Base-by-base conservation (phyloP, 305 asterid genomes). In the Vinca major region DNA sequence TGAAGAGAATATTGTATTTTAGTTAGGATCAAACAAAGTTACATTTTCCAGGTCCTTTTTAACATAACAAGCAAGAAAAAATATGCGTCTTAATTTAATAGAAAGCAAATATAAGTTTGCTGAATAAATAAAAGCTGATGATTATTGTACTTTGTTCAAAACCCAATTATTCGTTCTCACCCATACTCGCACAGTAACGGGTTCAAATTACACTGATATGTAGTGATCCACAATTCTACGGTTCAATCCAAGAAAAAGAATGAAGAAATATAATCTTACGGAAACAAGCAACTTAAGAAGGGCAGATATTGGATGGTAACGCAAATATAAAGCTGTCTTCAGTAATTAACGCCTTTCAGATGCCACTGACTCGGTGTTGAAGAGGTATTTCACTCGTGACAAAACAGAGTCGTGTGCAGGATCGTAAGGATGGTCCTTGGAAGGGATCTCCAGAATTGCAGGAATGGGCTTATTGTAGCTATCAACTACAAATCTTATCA, bases 361-460 rank as follows among this genome's bases (percentile, higher is more conserved):
- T 26, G 93, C 91, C 73, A 88, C 96, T 7, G 95, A 89, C 72
- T 91, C 97, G 0, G 87, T 1, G 7, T 78, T 61, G 88, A 91
- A 89, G 76, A 91, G 94, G 85, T 89, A 82, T 86, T 86, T 89
- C 76, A 92, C 96, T 70, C 96, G 84, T 2, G 97, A 92, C 55
- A 90, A 89, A 74, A 92, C 91, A 17, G 96, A 92, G 77, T 92
- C 97, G 49, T 86, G 96, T 0, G 92, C 90, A 45, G 98, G 96
- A 82, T 92, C 97, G 37, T 90, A 90, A 0, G 97, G 98, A 51
- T 90, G 96, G 80, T 90, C 97, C 93, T 92, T 92, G 57, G 98
- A 92, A 19, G 97, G 98, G 65, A 92, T 92, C 87, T 92, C 97
- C 79, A 92, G 52, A 76, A 90, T 92, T 71, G 97, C 98, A 20